Evolutionary conservation across 148 eudicot species (phyloP).

Genomic region (Silene conica): DNA sequence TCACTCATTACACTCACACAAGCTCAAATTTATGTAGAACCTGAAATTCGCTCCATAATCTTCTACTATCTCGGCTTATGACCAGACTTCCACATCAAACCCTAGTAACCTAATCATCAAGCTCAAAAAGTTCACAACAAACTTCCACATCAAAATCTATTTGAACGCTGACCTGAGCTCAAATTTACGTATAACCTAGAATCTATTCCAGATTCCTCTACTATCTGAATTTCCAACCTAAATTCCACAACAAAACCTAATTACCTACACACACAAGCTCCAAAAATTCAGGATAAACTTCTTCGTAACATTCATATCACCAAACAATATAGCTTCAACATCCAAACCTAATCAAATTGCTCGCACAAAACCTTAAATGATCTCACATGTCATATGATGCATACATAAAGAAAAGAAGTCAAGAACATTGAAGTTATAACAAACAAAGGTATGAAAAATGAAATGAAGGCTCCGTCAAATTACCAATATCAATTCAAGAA

Average conservation of each 20-base stretch:
- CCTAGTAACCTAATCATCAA: neutral
- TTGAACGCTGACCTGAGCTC: neutral
- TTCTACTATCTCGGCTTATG: neutral
- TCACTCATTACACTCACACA: neutral
- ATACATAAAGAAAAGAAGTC: neutral
- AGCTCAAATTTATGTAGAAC: neutral
- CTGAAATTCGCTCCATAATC: neutral
- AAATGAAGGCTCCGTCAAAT: neutral
- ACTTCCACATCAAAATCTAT: neutral
- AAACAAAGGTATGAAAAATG: neutral
- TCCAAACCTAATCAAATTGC: slow-evolving; percentile 1
- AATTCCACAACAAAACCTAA: slow-evolving; percentile 6
- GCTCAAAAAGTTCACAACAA: neutral
- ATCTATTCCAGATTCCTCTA: neutral
- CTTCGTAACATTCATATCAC: too few species aligned
- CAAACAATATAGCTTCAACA: neutral
- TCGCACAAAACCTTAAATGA: too few species aligned
- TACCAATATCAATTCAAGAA: neutral
- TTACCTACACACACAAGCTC: neutral
- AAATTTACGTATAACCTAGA: neutral
- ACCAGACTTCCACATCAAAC: neutral
- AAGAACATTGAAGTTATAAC: too few species aligned
- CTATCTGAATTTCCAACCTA: neutral
- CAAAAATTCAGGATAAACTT: neutral
- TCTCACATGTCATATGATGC: too few species aligned